Conservation (phyloP, 2,329 filamentous ascomycete genomes). For the Hawksworthiomyces lignivorus region DNA sequence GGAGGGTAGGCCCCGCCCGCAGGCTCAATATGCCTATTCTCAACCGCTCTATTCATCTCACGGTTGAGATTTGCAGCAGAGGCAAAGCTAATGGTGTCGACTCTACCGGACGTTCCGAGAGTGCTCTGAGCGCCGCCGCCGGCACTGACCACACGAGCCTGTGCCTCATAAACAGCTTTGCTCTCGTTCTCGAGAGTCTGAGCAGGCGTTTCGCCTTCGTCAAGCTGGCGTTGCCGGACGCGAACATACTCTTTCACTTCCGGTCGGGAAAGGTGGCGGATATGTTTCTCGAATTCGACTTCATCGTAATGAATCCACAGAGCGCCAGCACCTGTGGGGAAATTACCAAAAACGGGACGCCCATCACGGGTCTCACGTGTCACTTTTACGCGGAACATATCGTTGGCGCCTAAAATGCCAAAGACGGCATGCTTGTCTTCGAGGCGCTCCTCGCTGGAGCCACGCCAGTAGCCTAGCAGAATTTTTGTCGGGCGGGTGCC, state of each 20-base stretch:
- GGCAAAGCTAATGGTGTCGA: constrained; percentile 15
- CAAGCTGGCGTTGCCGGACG: constrained; percentile 51
- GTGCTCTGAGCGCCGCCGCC: constrained; percentile 16
- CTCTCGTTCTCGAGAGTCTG: constrained; percentile 43
- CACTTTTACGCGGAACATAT: constrained; percentile 59
- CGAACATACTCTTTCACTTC: constrained; percentile 59
- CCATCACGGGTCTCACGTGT: constrained; percentile 54
- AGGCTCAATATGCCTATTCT: constrained; percentile 9
- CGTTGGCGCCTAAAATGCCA: constrained; percentile 54
- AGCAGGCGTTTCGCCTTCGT: constrained; percentile 41
- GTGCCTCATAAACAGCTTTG: constrained; percentile 44
- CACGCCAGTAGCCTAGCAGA: constrained; percentile 51
- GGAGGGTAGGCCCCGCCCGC: not conserved
- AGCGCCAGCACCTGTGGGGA: constrained; percentile 50
- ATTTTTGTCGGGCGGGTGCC: constrained; percentile 51
- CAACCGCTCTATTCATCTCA: constrained; percentile 7
- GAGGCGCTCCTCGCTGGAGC: constrained; percentile 38
- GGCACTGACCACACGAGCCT: constrained; percentile 19
- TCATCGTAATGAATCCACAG: constrained; percentile 58
- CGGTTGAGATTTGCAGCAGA: constrained; percentile 12
- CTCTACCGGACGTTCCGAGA: constrained; percentile 13
- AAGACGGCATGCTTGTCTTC: constrained; percentile 54
- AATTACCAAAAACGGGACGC: constrained; percentile 50
- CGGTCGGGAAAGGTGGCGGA: constrained; percentile 40
- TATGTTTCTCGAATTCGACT: constrained; percentile 49